These are phyloP conservation scores for Xylaria digitata DNA, from an alignment of 2,329 filamentous ascomycete genomes.

Conservation along the genomic window DNA sequence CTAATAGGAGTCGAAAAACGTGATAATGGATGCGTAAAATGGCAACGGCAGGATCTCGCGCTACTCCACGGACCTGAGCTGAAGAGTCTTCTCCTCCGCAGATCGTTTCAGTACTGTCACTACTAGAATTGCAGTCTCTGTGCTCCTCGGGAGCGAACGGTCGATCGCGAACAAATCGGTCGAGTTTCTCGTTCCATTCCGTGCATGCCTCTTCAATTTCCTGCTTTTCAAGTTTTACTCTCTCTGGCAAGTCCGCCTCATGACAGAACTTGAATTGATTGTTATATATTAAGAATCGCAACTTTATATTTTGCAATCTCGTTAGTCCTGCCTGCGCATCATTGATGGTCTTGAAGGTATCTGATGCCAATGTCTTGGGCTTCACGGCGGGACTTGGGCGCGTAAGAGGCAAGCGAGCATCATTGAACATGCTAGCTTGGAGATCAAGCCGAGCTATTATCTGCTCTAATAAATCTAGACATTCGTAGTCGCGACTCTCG, in stretches of 20 bases:
- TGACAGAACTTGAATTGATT: conserved; percentile 8
- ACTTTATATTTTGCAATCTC: conserved; percentile 2
- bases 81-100: background rate
- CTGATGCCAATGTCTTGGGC: background rate
- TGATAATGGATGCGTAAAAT: conserved; percentile 21
- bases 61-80: background rate
- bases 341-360: conserved; percentile 12
- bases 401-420: conserved; percentile 11
- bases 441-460: conserved; percentile 23
- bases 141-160: background rate
- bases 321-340: conserved; percentile 21
- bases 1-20: conserved; percentile 17
- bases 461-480: conserved; percentile 13
- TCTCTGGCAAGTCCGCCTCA: conserved; percentile 2
- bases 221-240: conserved; percentile 9
- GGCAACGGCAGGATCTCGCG: background rate
- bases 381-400: background rate
- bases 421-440: conserved; percentile 28
- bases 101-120: background rate
- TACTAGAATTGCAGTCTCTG: background rate
- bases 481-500: background rate
- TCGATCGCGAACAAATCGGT: conserved; percentile 1
- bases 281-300: conserved; percentile 23
- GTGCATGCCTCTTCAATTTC: conserved; percentile 12
- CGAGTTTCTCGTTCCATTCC: conserved; percentile 12